These are phyloP conservation scores for Amaranthus cruentus DNA, from an alignment of 148 eudicot species.

Conservation along the genomic window DNA sequence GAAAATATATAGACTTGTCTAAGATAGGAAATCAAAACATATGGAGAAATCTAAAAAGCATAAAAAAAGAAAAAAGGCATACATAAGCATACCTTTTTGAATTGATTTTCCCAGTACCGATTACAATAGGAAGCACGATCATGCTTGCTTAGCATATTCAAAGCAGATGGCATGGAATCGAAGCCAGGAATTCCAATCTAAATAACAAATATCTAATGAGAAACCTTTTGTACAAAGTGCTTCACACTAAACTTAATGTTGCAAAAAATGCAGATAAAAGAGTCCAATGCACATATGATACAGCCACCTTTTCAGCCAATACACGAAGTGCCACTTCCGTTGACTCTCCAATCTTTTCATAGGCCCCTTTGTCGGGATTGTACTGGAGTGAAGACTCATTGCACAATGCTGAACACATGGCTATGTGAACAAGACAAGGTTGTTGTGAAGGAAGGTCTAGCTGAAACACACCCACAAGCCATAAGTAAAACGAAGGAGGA, in stretches of 20 bases:
- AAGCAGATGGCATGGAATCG: conserved; percentile 96
- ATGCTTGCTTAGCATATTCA: conserved; percentile 91
- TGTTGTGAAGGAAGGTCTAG: conserved; percentile 86
- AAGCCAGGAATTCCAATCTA: conserved; percentile 99
- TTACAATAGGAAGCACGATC: conserved; percentile 97
- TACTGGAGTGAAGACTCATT: conserved; percentile 91
- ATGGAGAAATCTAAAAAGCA: neutral
- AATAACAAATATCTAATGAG: conserved; percentile 16
- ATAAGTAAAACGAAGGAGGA: conserved; percentile 5
- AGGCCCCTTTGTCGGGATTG: conserved; percentile 88
- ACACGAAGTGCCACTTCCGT: conserved; percentile 99
- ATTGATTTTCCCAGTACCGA: conserved; percentile 89
- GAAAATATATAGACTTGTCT: neutral
- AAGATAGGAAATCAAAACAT: neutral
- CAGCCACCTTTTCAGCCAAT: conserved; percentile 81
- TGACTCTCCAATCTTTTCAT: conserved; percentile 96
- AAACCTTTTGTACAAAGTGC: neutral
- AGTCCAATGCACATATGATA: conserved; percentile 3
- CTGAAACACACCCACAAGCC: conserved; percentile 44
- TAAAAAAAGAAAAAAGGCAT: neutral
- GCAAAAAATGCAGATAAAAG: conserved; percentile 2
- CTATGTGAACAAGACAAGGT: conserved; percentile 92
- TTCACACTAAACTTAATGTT: neutral
- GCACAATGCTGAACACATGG: conserved; percentile 98
- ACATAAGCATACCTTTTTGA: conserved; percentile 65